phyloP scores from a whole-genome alignment of 192 early-diverging fungal species.

The Ambispora gerdemannii region DNA sequence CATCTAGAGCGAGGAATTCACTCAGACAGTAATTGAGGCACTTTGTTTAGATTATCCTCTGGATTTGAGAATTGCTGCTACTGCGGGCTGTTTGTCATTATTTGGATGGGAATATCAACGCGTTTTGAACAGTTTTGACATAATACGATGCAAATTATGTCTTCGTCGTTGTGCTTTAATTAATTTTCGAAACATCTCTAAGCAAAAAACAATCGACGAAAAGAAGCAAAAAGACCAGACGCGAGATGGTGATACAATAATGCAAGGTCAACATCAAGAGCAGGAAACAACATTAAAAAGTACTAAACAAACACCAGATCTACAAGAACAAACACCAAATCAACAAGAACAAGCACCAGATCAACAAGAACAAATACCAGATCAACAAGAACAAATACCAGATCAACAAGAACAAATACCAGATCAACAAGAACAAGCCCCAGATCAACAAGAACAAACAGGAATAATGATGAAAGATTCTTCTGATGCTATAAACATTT shows the following conservation, averaged over 20 bases:
- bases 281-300: not conserved
- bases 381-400: not conserved
- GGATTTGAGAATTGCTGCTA: not conserved
- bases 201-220: not conserved
- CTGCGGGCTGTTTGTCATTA: conserved; percentile 20
- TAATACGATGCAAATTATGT: conserved; percentile 5
- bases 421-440: not conserved
- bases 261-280: too few species aligned
- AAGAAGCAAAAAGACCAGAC: not conserved
- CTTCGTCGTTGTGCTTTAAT: conserved; percentile 1
- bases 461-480: too few species aligned
- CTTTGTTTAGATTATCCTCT: not conserved
- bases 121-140: not conserved
- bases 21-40: not conserved
- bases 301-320: not conserved
- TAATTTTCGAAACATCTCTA: conserved; percentile 8
- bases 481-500: not conserved
- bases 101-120: conserved; percentile 25
- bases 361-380: not conserved
- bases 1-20: conserved; percentile 25
- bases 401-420: not conserved
- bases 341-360: not conserved
- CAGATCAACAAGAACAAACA: not conserved
- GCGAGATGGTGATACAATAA: too few species aligned
- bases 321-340: not conserved